Conservation (phyloP, 1,284 basidiomycete genomes). For the Omphalotus olearius region DNA sequence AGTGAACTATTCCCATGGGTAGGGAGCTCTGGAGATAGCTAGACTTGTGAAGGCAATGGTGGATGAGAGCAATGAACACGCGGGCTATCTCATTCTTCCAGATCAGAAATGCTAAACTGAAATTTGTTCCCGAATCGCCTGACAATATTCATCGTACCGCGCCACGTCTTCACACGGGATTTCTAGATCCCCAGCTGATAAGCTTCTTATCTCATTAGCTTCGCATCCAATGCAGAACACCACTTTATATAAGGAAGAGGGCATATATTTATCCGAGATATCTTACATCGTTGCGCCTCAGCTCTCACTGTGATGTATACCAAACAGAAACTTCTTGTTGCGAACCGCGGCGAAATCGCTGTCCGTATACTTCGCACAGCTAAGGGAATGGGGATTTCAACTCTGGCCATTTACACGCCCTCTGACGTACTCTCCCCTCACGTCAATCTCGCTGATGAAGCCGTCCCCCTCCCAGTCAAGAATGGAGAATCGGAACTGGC, state of each 20-base stretch:
- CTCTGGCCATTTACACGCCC: constrained; percentile 51
- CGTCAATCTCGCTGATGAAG: constrained; percentile 47
- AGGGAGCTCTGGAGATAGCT: constrained; percentile 53
- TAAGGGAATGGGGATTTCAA: constrained; percentile 39
- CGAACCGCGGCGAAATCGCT: constrained; percentile 44
- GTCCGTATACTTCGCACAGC: constrained; percentile 54
- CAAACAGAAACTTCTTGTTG: constrained; percentile 32
- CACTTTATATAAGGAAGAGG: background rate
- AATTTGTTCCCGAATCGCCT: too few species aligned
- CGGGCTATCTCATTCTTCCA: constrained; percentile 19
- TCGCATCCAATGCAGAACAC: too few species aligned
- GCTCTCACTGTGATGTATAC: constrained; percentile 11
- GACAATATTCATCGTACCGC: too few species aligned
- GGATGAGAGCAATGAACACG: constrained; percentile 39
- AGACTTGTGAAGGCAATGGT: constrained; percentile 44
- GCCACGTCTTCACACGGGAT: background rate
- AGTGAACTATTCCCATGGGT: background rate
- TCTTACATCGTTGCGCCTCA: background rate
- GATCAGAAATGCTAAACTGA: too few species aligned
- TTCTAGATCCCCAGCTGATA: background rate
- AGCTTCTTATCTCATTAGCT: background rate
- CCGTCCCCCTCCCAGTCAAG: constrained; percentile 30
- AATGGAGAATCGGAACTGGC: constrained; percentile 28
- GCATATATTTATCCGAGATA: background rate
- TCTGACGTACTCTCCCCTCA: constrained; percentile 53